Conservation (phyloP, 2,329 filamentous ascomycete genomes). For the Zymoseptoria passerinii region DNA sequence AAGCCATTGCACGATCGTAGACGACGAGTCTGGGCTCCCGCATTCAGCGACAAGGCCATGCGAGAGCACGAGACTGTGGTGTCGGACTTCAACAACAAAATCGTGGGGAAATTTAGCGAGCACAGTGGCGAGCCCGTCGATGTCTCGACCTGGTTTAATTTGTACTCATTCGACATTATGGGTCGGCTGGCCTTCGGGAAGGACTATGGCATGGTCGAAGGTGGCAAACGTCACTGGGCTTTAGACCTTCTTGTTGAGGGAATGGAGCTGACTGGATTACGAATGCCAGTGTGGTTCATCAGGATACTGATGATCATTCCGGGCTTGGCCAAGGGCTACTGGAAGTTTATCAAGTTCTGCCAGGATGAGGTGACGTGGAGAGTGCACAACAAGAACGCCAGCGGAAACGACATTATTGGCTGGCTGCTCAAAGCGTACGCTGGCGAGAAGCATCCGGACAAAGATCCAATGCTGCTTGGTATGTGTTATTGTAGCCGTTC, state of each 20-base stretch:
- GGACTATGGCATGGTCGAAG: constrained; percentile 34
- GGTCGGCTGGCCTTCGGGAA: constrained; percentile 38
- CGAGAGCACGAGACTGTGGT: constrained; percentile 36
- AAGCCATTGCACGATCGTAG: constrained; percentile 32
- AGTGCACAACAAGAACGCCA: constrained; percentile 19
- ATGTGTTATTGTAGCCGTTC: background rate
- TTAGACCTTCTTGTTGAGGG: constrained; percentile 32
- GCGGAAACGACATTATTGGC: constrained; percentile 21
- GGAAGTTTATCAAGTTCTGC: constrained; percentile 32
- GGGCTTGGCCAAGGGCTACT: constrained; percentile 26
- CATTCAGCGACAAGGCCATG: constrained; percentile 35
- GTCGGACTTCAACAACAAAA: constrained; percentile 29
- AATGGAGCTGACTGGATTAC: constrained; percentile 20
- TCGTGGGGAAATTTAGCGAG: constrained; percentile 27
- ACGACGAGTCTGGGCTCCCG: constrained; percentile 35
- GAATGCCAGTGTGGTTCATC: constrained; percentile 28
- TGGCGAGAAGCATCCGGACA: constrained; percentile 18
- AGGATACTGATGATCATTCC: constrained; percentile 29
- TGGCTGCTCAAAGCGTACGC: constrained; percentile 26
- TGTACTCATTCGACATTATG: constrained; percentile 41
- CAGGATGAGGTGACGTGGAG: constrained; percentile 26
- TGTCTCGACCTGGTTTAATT: constrained; percentile 34
- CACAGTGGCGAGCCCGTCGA: constrained; percentile 26
- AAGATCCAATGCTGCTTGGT: constrained; percentile 18
- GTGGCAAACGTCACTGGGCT: constrained; percentile 28